Evolutionary conservation across 2,329 filamentous ascomycete species (phyloP), one percentile per base, ranked within the genome.

Genomic region (Xylariaceae sp.): DNA sequence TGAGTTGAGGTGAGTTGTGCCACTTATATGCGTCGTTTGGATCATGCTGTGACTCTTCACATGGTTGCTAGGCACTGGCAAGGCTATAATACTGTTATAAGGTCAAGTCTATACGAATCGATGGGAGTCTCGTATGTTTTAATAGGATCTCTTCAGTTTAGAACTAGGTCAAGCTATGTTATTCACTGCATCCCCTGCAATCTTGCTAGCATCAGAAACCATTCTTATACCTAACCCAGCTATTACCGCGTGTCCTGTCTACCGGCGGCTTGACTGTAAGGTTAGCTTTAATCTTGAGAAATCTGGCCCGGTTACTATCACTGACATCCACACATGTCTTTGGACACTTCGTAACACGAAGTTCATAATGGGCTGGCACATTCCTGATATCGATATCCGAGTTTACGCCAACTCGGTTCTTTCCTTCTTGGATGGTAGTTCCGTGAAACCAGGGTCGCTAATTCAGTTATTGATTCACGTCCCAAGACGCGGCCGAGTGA

Each of bases 401-500:
- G 36, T 39, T 39, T 18, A 18, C n/a, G 13, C 15, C 36, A 39
- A n/a, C n/a, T 39, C 4, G 4, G 5, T n/a, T 39, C 2, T 39
- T 7, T 16, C 16, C 36, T 16, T n/a, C 3, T 4, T 3, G 4
- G 16, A 18, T 18, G n/a, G 36, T 39, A 13, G 19, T 12, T 29
- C 40, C 19, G 13, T 29, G 13, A 42, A 26, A 6, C 26, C 26
- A 4, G 26, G 26, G 8, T 5, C 8, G 26, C 26, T 26, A 4
- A 26, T 26, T 8, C 8, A 26, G 26, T 34, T 10, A 34, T 10
- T 34, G 2, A 34, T 34, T 37, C 21, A n/a, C 32, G 6, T 2
- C 55, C 49, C 32, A 30, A 13, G 16, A 36, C 21, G 49, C 43
- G 32, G 45, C 2, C 47, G 32, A 22, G 58, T 66, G 51, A 66